Evolutionary conservation across 1,139 yeast species (phyloP), one percentile per base, ranked within the genome.

Genomic region (Lodderomyces oxycetoniae): DNA sequence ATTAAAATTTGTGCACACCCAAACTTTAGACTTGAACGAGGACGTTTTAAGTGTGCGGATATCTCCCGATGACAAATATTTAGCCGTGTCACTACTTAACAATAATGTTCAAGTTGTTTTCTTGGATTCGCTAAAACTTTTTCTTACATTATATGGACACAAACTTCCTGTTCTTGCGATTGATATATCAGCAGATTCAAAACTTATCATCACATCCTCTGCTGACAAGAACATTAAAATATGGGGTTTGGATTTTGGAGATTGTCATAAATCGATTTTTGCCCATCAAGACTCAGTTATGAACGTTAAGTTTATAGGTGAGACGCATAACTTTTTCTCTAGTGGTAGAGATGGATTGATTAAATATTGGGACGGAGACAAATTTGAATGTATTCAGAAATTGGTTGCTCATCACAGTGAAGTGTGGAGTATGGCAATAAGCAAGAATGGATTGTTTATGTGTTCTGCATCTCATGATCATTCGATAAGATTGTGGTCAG

Each of bases 211-310:
- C 36, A 86, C 97, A 0, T 85, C 96, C 5, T 87, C 96, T 1
- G 98, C 98, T 0, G 99, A 91, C 61, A 91, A 91, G 59, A 91
- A 91, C 59, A 86, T 91, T 53, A 88, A 93, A 58, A 83, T 91
- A 39, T 91, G 99, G 99, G 99, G 99, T 32, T 66, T 93, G 41
- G 98, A 91, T 57, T 91, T 91, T 57, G 99, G 99, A 59, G 99
- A 91, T 59, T 91, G 98, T 66, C 98, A 91, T 59, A 83, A 82
- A 56, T 89, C 97, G 3, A 77, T 91, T 22, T 91, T 93, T 57
- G 99, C 95, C 1, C 99, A 91, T 53, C 95, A 88, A 52, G 99
- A 91, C 56, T 81, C 95, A 4, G 84, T 91, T 40, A 86, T 91
- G 95, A 73, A 74, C 46, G 96, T 89, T 23, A 74, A 66, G 41